Base-by-base conservation (phyloP, 345 rosid species). In the Brassica incana region DNA sequence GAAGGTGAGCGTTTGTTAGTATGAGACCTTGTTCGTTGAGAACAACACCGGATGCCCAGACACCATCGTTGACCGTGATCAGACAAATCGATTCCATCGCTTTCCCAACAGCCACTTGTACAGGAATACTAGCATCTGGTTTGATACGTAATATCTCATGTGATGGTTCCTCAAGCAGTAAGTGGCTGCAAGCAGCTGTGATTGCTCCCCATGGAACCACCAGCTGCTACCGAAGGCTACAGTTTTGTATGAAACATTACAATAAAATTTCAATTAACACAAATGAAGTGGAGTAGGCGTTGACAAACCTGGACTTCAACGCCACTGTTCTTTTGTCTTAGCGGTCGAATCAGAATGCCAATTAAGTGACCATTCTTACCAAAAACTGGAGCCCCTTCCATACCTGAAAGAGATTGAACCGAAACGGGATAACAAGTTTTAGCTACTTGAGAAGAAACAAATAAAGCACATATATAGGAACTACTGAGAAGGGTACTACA, bases 131-230 rank as follows among this genome's bases (percentile, higher is more conserved):
- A 78, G 71, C 66, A 78, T 76, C 75, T 36, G 72, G 71, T 38
- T 69, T 74, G 35, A 30, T 54, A 3, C 8, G 63, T 54, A 64
- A 16, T 27, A 35, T 50, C 30, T 27, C 89, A 71, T 59, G 81
- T 76, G 78, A 84, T 73, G 94, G 86, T 85, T 85, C 86, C 86
- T 89, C 85, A 84, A 83, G 87, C 85, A 93, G 92, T 78, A 90
- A 86, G 87, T 87, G 87, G 79, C 87, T 82, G 83, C 91, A 90
- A 87, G 96, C 92, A 86, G 89, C 80, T 85, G 93, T 88, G 85
- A 95, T 87, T 88, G 97, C 97, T 83, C 88, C 95, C 98, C 98
- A 95, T 2, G 98, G 98, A 85, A 95, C 92, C 96, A 95, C 90
- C 84, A 91, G 93, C 99, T 90, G 97, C 88, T 85, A 91, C 85